phyloP scores from a whole-genome alignment of 2,329 filamentous ascomycete species.

The Colletotrichum tabaci region DNA sequence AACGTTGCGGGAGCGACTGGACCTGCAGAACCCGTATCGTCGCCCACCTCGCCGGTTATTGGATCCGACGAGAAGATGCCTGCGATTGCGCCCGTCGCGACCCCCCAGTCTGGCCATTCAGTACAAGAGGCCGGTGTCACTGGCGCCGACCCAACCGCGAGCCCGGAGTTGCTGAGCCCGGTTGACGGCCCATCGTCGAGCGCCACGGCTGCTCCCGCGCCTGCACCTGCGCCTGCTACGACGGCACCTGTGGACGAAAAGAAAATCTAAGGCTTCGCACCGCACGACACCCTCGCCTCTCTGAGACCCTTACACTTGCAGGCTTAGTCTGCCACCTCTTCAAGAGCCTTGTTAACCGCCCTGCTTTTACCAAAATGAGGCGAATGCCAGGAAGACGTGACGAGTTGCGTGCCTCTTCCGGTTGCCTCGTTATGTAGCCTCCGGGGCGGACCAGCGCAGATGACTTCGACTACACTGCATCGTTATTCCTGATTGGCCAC shows the following conservation, averaged over 20 bases:
- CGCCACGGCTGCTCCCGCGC: constrained; percentile 19
- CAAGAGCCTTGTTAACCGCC: constrained; percentile 1
- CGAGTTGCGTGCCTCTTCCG: background rate
- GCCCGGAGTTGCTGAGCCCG: constrained; percentile 37
- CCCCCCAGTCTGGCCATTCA: constrained; percentile 50
- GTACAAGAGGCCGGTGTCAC: constrained; percentile 65
- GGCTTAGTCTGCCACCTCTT: constrained; percentile 1
- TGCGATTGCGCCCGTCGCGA: constrained; percentile 42
- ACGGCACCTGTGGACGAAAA: constrained; percentile 34
- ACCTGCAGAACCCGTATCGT: constrained; percentile 50
- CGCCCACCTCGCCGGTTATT: constrained; percentile 52
- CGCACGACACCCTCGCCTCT: background rate
- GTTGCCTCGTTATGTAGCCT: constrained; percentile 32
- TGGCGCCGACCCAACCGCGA: constrained; percentile 45
- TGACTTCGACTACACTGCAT: constrained; percentile 20
- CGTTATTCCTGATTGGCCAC: constrained; percentile 21
- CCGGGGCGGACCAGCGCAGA: constrained; percentile 19
- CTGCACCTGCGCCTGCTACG: constrained; percentile 21
- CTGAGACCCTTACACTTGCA: constrained; percentile 5
- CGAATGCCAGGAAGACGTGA: constrained; percentile 12
- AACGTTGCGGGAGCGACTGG: constrained; percentile 69
- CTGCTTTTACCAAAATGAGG: constrained; percentile 32
- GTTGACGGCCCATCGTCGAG: constrained; percentile 31
- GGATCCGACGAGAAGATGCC: constrained; percentile 49
- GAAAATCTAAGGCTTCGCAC: constrained; percentile 10